Conservation (phyloP, 2,329 filamentous ascomycete species). For the Trichoderma harzianum region DNA sequence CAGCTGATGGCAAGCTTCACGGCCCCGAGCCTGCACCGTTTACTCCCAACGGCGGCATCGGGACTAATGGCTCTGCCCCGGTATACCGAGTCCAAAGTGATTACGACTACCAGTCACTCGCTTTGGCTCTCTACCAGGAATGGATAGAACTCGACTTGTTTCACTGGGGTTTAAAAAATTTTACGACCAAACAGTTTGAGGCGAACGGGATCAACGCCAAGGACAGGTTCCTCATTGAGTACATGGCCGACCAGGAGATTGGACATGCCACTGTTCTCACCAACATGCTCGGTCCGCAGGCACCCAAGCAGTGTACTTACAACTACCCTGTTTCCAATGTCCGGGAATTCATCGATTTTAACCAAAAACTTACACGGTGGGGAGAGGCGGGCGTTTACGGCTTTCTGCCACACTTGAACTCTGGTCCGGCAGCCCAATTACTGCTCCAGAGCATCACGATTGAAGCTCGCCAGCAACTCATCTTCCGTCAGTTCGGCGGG, state of each 20-base stretch:
- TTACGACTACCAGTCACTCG: constrained; percentile 77
- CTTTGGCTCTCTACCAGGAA: constrained; percentile 74
- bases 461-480: constrained; percentile 78
- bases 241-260: constrained; percentile 74
- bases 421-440: constrained; percentile 68
- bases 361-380: constrained; percentile 78
- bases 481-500: constrained; percentile 79
- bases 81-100: constrained; percentile 77
- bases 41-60: constrained; percentile 67
- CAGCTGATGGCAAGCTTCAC: constrained; percentile 66
- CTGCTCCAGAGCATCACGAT: constrained; percentile 73
- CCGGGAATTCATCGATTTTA: constrained; percentile 77
- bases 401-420: constrained; percentile 74
- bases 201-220: constrained; percentile 64
- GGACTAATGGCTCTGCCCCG: constrained; percentile 73
- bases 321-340: constrained; percentile 76
- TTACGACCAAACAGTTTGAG: constrained; percentile 66
- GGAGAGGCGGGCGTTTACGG: constrained; percentile 79
- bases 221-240: constrained; percentile 67
- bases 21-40: constrained; percentile 68
- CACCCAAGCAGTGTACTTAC: constrained; percentile 74
- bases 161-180: constrained; percentile 68
- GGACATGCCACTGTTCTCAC: constrained; percentile 74
- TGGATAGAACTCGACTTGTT: constrained; percentile 84
- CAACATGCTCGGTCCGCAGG: constrained; percentile 70